phyloP scores from a whole-genome alignment of 2,329 filamentous ascomycete genomes.

The Aureobasidium sp. region DNA sequence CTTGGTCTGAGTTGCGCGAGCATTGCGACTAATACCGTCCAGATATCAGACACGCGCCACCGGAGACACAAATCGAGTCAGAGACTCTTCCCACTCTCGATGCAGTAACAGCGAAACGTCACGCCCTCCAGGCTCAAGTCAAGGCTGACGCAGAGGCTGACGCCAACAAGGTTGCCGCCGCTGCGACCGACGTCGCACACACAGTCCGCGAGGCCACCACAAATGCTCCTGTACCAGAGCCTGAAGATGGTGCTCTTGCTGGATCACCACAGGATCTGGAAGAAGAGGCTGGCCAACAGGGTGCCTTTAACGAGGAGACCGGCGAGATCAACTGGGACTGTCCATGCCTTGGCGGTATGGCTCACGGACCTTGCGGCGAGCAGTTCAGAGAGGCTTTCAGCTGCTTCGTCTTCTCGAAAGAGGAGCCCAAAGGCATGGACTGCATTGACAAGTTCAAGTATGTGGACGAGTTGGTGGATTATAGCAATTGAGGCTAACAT shows the following conservation, averaged over 20 bases:
- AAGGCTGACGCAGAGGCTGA: constrained; percentile 23
- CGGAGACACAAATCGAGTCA: constrained; percentile 32
- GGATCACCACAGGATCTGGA: constrained; percentile 53
- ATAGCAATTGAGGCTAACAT: constrained; percentile 16
- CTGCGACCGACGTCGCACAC: constrained; percentile 3
- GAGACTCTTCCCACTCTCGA: constrained; percentile 38
- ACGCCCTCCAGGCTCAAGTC: constrained; percentile 23
- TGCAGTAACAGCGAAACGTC: constrained; percentile 33
- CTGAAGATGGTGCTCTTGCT: constrained; percentile 22
- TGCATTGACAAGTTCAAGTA: constrained; percentile 98
- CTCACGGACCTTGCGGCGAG: constrained; percentile 87
- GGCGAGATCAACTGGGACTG: constrained; percentile 99
- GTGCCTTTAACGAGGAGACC: constrained; percentile 95
- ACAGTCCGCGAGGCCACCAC: constrained; percentile 5
- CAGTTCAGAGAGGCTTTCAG: constrained; percentile 94
- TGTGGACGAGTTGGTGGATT: constrained; percentile 34
- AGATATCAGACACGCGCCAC: constrained; percentile 27
- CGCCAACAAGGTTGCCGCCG: constrained; percentile 16
- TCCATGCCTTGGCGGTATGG: constrained; percentile 95
- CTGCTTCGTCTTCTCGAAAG: constrained; percentile 92
- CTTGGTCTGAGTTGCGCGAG: not conserved
- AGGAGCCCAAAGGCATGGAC: constrained; percentile 96
- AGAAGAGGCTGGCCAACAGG: constrained; percentile 76
- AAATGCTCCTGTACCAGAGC: constrained; percentile 13
- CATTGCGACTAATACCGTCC: constrained; percentile 13